Evolutionary conservation across 2,329 filamentous ascomycete genomes (phyloP), one percentile per base, ranked within the genome.

Genomic region (Sphaceloma murrayae): DNA sequence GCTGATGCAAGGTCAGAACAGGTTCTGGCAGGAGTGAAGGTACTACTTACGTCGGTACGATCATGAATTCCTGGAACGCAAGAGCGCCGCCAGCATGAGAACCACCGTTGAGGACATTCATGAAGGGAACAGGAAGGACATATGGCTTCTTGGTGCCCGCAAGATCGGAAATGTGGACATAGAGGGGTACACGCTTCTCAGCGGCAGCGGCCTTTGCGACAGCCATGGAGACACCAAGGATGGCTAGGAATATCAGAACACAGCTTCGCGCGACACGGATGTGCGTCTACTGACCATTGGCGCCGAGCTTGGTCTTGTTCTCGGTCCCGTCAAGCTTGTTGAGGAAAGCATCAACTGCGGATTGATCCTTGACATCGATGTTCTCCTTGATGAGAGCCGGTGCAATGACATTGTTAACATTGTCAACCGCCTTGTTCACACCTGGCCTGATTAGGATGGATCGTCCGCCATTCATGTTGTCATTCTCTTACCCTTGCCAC

Each of bases 51-150:
- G 54, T 60, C 51, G 68, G 68, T 46, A 71, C 68, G 49, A 72
- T 69, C 68, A 72, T 72, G 65, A 72, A 72, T 58, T 72, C 68
- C 59, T 77, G 73, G 63, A 77, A 76, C 33, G 73, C 72, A 55
- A 76, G 78, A 65, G 88, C 85, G 62, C 91, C 91, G 77, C 91
- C 91, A 55, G 91, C 91, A 75, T 98, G 91, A 61, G 89, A 96
- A 56, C 91, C 82, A 54, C 73, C 73, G 60, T 77, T 77, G 43
- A 77, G 64, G 42, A 76, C 72, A 58, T 75, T 75, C 65, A 70
- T 68, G 60, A 72, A 77, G 19, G 74, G 73, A 33, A 75, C 72
- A 30, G 73, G 74, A 34, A 77, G 62, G 32, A 75, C 64, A 56
- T 72, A 74, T 51, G 67, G 66, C 62, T 69, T 69, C 61, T 67